These are phyloP conservation scores for Phytophthora fragariaefolia DNA, from an alignment of 352 stramenopile genomes.

Conservation along the genomic window DNA sequence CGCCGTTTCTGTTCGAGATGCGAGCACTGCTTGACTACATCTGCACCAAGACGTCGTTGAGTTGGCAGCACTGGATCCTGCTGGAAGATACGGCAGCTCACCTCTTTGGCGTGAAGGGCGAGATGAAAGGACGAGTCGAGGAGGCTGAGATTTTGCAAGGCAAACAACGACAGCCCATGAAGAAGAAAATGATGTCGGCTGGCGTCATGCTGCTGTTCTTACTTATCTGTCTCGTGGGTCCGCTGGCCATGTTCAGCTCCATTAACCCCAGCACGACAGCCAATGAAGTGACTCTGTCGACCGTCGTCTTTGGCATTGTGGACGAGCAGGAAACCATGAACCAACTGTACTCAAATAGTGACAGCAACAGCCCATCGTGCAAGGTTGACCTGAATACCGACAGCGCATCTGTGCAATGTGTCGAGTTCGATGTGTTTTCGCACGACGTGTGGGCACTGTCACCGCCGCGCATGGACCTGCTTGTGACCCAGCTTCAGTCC, in stretches of 20 bases:
- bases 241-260: slow-evolving; percentile 85
- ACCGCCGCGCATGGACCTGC: slow-evolving; percentile 70
- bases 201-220: slow-evolving; percentile 84
- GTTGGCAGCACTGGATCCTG: slow-evolving; percentile 81
- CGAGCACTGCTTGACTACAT: slow-evolving; percentile 86
- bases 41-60: slow-evolving; percentile 86
- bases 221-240: slow-evolving; percentile 77
- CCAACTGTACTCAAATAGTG: slow-evolving; percentile 74
- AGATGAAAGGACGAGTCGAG: slow-evolving; percentile 76
- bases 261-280: slow-evolving; percentile 82
- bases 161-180: slow-evolving; percentile 76
- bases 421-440: slow-evolving; percentile 84
- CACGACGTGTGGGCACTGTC: slow-evolving; percentile 76
- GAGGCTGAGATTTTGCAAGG: slow-evolving; percentile 79
- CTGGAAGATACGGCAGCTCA: slow-evolving; percentile 87
- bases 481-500: slow-evolving; percentile 78
- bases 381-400: slow-evolving; percentile 69
- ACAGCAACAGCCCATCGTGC: slow-evolving; percentile 76
- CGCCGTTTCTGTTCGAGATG: slow-evolving; percentile 90
- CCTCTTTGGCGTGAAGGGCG: slow-evolving; percentile 77
- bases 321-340: slow-evolving; percentile 81
- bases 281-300: slow-evolving; percentile 71
- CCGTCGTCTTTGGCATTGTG: slow-evolving; percentile 75
- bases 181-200: slow-evolving; percentile 68
- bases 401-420: slow-evolving; percentile 74